Conservation (phyloP, 371 early-diverging fungal genomes). For the Saksenaea oblongispora region DNA sequence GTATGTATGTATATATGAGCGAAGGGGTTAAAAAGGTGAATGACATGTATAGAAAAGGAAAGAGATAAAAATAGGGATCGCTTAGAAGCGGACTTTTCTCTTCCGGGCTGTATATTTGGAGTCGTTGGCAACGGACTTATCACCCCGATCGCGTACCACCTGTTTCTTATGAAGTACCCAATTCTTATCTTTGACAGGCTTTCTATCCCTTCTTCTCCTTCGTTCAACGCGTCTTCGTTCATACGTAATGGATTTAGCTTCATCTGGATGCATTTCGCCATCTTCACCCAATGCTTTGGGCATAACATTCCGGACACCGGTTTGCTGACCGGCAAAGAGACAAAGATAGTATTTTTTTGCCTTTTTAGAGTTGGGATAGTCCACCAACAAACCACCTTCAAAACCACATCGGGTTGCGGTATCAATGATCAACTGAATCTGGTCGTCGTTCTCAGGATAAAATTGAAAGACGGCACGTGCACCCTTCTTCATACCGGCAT, state of each 20-base stretch:
- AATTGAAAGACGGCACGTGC: slow-evolving; percentile 98
- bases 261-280: slow-evolving; percentile 62
- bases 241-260: slow-evolving; percentile 35
- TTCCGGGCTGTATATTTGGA: slow-evolving; percentile 97
- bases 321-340: slow-evolving; percentile 88
- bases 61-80: slow-evolving; percentile 2
- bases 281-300: slow-evolving; percentile 82
- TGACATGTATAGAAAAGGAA: background rate
- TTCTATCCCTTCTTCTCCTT: slow-evolving; percentile 52
- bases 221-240: slow-evolving; percentile 40
- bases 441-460: slow-evolving; percentile 96
- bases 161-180: slow-evolving; percentile 96
- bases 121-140: slow-evolving; percentile 82
- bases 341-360: slow-evolving; percentile 97
- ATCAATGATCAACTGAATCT: slow-evolving; percentile 92
- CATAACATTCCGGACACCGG: slow-evolving; percentile 61
- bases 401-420: slow-evolving; percentile 93
- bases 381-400: slow-evolving; percentile 95
- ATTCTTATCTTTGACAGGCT: slow-evolving; percentile 79
- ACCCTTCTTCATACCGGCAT: slow-evolving; percentile 84
- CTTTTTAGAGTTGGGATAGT: slow-evolving; percentile 96
- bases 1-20: background rate
- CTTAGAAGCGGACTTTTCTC: slow-evolving; percentile 81
- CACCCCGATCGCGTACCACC: slow-evolving; percentile 79
- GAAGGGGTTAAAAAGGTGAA: slow-evolving; percentile 4